These are phyloP conservation scores for Carex pumila DNA, from an alignment of 176 grass and related monocot genomes.

Conservation along the genomic window DNA sequence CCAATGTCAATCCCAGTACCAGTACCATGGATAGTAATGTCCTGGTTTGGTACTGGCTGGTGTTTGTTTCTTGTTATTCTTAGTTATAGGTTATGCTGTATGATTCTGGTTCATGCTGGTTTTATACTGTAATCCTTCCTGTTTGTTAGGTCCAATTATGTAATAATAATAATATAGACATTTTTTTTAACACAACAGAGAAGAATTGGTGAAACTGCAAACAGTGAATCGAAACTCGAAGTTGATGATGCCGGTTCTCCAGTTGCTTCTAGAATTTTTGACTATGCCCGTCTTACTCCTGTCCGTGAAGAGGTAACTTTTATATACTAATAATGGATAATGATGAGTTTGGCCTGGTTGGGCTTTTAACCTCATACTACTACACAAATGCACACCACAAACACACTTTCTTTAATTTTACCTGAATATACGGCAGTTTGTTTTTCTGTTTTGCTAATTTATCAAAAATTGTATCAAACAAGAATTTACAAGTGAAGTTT, in stretches of 20 bases:
- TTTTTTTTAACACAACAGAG: not conserved
- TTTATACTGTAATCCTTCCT: not conserved
- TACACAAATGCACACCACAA: not conserved
- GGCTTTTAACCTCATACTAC: not conserved
- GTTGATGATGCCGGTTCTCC: not conserved
- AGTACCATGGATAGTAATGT: not conserved
- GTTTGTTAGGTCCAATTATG: not conserved
- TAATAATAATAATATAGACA: not conserved
- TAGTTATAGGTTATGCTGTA: not conserved
- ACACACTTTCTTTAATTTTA: not conserved
- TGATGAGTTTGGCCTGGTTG: not conserved
- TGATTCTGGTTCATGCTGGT: not conserved
- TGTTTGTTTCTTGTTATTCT: not conserved
- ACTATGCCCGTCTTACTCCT: constrained; percentile 7
- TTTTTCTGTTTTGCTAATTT: not conserved
- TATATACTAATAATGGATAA: not conserved
- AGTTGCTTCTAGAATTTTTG: not conserved
- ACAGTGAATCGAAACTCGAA: not conserved
- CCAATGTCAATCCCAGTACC: not conserved
- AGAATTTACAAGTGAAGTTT: not conserved
- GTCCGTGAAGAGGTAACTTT: constrained; percentile 19
- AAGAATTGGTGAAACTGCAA: not conserved
- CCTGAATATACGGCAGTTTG: not conserved
- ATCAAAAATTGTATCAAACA: not conserved
- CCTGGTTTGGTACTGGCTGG: not conserved